Evolutionary conservation across 768 basidiomycete genomes (phyloP), one percentile per base, ranked within the genome.

Genomic region (Tremella fuciformis): DNA sequence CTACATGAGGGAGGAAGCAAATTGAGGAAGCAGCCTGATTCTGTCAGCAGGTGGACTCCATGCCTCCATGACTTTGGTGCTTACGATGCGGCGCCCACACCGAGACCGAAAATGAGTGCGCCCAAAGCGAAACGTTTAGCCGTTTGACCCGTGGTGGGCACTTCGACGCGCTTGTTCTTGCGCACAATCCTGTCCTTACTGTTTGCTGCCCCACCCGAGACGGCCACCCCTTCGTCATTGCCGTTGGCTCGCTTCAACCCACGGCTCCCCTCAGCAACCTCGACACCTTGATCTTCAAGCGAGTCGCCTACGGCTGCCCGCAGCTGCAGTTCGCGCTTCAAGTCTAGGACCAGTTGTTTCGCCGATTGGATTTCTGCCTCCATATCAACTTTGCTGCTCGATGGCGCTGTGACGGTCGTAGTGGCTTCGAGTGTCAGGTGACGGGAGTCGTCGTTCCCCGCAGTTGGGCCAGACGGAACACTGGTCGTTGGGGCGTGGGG

Each of bases 111-210:
- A 18, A 87, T 87, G 38, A 88, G 81, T 18, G 87, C 80, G 38
- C 90, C 90, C 89, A 89, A 92, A 1, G 86, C 88, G 54, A 86
- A 80, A 37, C 85, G 85, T 77, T 87, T 88, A 66, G 84, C 83
- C 69, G 84, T 82, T 11, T 89, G 85, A 82, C 62, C 86, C 71
- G 18, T 52, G 48, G 83, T 50, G 16, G 25, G 40, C n/a, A 22
- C 40, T 13, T 65, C 67, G 9, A 76, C 66, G 47, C 89, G 82
- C 48, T 82, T 82, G 73, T 91, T 91, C 26, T 84, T 82, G 18
- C 79, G 82, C 52, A 87, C 81, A 47, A 77, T 78, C 63, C 86
- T 82, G 1, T 77, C 69, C 74, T 87, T 58, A 25, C 13, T 49
- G 21, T 54, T 53, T 16, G 40, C 53, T 34, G 11, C 29, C 15